phyloP scores from a whole-genome alignment of 805 yeast genomes.

The Suhomyces vadensis region DNA sequence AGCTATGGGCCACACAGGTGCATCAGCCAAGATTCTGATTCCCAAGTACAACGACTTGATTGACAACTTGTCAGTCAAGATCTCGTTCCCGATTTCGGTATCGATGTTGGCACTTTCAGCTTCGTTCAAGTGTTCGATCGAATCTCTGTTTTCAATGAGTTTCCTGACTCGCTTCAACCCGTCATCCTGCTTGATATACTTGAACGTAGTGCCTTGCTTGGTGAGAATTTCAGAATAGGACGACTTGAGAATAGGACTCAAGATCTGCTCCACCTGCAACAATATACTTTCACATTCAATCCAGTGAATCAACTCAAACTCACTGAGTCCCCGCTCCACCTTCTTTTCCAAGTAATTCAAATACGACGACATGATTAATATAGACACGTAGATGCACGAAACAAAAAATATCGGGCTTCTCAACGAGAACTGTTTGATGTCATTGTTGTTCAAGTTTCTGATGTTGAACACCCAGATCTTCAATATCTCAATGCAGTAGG shows the following conservation, averaged over 20 bases:
- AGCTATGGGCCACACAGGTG: conserved; percentile 85
- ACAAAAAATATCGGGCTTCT: conserved; percentile 77
- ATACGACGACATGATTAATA: conserved; percentile 63
- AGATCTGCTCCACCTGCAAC: conserved; percentile 58
- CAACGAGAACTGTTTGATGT: conserved; percentile 65
- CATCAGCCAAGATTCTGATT: conserved; percentile 75
- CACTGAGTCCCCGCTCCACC: conserved; percentile 17
- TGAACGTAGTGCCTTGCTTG: conserved; percentile 62
- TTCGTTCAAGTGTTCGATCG: conserved; percentile 46
- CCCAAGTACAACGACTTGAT: conserved; percentile 64
- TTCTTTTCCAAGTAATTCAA: conserved; percentile 53
- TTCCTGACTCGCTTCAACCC: conserved; percentile 8
- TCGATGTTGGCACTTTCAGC: conserved; percentile 26
- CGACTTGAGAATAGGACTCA: conserved; percentile 53
- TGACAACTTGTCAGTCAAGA: conserved; percentile 51
- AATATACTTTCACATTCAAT: conserved; percentile 60
- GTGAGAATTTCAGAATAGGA: conserved; percentile 58
- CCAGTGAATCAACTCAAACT: conserved; percentile 43
- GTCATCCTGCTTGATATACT: conserved; percentile 21
- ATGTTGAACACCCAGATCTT: conserved; percentile 73
- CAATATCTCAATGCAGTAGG: conserved; percentile 51
- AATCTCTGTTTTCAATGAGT: conserved; percentile 11
- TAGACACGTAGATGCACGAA: conserved; percentile 65
- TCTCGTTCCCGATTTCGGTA: conserved; percentile 46
- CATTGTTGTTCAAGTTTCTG: conserved; percentile 40